phyloP scores from a whole-genome alignment of 148 eudicot species.

The Dysphania ambrosioides region DNA sequence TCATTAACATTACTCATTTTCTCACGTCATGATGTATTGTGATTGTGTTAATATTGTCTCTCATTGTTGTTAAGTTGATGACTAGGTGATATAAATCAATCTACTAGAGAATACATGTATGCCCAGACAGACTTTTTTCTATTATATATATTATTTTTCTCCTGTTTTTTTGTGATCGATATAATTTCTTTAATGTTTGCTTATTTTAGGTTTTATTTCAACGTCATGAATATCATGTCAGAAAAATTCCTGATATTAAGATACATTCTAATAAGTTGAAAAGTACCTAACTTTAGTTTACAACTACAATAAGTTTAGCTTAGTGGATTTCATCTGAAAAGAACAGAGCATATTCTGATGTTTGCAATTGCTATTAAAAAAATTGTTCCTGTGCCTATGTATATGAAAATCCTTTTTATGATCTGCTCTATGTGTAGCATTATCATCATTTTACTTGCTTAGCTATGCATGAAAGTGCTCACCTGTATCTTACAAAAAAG shows the following conservation, averaged over 20 bases:
- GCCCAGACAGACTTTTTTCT: too few species aligned
- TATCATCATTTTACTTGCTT: neutral
- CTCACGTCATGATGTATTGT: neutral
- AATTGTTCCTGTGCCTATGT: neutral
- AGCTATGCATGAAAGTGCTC: neutral
- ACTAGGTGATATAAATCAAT: neutral
- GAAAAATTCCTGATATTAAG: too few species aligned
- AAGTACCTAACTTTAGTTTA: too few species aligned
- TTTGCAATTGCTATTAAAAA: neutral
- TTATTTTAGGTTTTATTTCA: too few species aligned
- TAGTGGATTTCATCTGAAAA: neutral
- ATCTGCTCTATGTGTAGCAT: too few species aligned
- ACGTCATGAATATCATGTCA: too few species aligned
- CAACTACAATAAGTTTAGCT: neutral
- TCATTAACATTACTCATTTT: neutral
- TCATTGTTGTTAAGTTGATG: neutral
- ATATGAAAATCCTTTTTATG: too few species aligned
- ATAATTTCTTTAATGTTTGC: too few species aligned
- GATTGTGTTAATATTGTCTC: neutral
- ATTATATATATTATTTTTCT: too few species aligned
- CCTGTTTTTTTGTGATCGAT: too few species aligned
- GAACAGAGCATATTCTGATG: neutral
- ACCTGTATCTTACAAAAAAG: neutral
- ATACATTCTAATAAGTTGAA: neutral
- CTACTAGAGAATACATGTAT: neutral